Evolutionary conservation across 495 filamentous ascomycete species (phyloP), one percentile per base, ranked within the genome.

Genomic region (Penicillium robsamsonii): DNA sequence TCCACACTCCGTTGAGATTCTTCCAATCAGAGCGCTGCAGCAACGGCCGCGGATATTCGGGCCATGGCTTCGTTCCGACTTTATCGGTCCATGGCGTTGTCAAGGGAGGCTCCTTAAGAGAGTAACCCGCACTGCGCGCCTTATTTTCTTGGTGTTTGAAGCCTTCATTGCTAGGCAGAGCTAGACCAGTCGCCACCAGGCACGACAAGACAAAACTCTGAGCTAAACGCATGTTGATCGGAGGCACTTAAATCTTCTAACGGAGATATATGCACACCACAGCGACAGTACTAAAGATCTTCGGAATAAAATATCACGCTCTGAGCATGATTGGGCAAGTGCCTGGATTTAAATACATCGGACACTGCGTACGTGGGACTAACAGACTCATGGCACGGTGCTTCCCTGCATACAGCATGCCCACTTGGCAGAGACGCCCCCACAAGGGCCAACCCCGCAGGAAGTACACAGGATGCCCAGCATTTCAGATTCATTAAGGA

Each of bases 1-100:
- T 78, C 85, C 85, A 88, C 15, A 88, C 74, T 0, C 85, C 85
- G 60, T 88, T 87, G 31, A 87, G 70, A 35, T 72, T 85, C 66
- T 83, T 69, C 85, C 85, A 88, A 18, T 77, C 61, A 5, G 79
- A 70, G 1, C 85, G 78, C 46, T 78, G 67, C 38, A 86, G 73
- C 57, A 81, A 81, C 0, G 85, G 85, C 9, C 85, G 80, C 9
- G 85, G 85, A 68, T 88, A 84, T 59, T 87, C 79, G 3, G 84
- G 81, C 85, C 85, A 88, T 0, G 85, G 85, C 46, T 83, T 67
- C 0, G 77, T 84, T 46, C 83, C 83, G 4, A 84, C 82, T 48
- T 82, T 68, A 31, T 78, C 75, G 2, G 85, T 88, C 85, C 85
- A 88, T 0, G 75, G 70, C 1, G 85, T 88, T 30, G 78, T 79